Evolutionary conservation across 2,329 filamentous ascomycete genomes (phyloP).

Genomic region (Aspergillus transmontanensis): DNA sequence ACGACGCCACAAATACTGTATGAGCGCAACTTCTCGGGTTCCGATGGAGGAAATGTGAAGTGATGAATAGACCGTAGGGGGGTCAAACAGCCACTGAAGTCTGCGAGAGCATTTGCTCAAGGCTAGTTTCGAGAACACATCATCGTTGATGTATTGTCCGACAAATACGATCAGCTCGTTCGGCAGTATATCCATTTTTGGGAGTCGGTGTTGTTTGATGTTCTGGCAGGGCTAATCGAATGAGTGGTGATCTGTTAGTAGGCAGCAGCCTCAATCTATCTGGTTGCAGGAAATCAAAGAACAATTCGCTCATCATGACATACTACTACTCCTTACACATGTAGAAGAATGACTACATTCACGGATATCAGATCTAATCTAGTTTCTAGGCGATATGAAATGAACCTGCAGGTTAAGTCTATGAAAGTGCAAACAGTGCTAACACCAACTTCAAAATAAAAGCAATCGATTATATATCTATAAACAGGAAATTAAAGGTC

Average conservation of each 20-base stretch:
- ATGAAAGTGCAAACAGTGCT: too few species aligned
- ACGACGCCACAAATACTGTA: neutral
- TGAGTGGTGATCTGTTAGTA: too few species aligned
- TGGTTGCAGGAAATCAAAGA: too few species aligned
- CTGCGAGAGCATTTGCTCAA: neutral
- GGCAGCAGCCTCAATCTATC: too few species aligned
- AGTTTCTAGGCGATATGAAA: too few species aligned
- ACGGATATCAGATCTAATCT: too few species aligned
- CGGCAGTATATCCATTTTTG: neutral
- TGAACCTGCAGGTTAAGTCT: too few species aligned
- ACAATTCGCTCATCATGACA: too few species aligned
- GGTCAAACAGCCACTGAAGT: neutral
- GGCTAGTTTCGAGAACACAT: neutral
- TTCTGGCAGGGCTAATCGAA: too few species aligned
- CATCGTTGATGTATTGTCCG: neutral
- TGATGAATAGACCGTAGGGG: neutral
- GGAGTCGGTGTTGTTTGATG: too few species aligned
- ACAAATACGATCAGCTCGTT: neutral
- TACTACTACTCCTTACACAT: too few species aligned
- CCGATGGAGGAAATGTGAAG: neutral
- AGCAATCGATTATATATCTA: neutral
- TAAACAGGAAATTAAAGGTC: neutral
- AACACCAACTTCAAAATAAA: neutral
- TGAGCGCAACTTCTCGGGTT: neutral
- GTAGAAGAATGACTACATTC: too few species aligned